These are phyloP conservation scores for Bondarzewia mesenterica DNA, from an alignment of 1,284 basidiomycete genomes.

Conservation along the genomic window DNA sequence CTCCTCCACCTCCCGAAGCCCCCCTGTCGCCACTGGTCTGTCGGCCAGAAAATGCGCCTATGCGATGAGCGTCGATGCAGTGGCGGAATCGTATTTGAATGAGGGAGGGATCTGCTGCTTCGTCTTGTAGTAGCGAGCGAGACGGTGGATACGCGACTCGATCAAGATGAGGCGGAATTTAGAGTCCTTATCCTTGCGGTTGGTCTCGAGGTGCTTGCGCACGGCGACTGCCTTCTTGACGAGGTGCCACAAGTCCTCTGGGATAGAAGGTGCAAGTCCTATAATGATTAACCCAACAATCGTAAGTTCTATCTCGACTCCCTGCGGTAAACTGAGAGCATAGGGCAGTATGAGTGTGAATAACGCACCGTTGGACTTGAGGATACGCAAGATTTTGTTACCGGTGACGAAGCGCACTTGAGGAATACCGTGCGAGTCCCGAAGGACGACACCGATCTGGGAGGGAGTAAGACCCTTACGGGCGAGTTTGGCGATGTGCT, in stretches of 20 bases:
- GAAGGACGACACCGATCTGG: conserved; percentile 96
- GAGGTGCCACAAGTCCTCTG: conserved; percentile 99
- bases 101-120: conserved; percentile 96
- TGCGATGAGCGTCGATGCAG: conserved; percentile 81
- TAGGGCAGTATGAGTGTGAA: too few species aligned
- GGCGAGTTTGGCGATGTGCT: conserved; percentile 96
- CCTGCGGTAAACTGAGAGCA: too few species aligned
- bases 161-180: conserved; percentile 98
- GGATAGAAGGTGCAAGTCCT: conserved; percentile 96
- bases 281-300: background rate
- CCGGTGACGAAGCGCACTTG: conserved; percentile 97
- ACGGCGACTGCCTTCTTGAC: conserved; percentile 99
- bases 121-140: conserved; percentile 95
- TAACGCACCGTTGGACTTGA: conserved; percentile 85
- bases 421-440: conserved; percentile 97
- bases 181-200: conserved; percentile 98
- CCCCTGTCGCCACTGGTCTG: background rate
- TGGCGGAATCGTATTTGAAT: conserved; percentile 96
- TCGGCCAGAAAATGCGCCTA: conserved; percentile 28
- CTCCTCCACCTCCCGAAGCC: background rate
- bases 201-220: conserved; percentile 97
- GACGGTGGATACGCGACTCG: conserved; percentile 97
- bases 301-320: background rate
- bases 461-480: conserved; percentile 97
- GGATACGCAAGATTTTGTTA: conserved; percentile 98